These are phyloP conservation scores for Aspergillus sp. DNA, from an alignment of 2,329 filamentous ascomycete genomes.

Conservation along the genomic window DNA sequence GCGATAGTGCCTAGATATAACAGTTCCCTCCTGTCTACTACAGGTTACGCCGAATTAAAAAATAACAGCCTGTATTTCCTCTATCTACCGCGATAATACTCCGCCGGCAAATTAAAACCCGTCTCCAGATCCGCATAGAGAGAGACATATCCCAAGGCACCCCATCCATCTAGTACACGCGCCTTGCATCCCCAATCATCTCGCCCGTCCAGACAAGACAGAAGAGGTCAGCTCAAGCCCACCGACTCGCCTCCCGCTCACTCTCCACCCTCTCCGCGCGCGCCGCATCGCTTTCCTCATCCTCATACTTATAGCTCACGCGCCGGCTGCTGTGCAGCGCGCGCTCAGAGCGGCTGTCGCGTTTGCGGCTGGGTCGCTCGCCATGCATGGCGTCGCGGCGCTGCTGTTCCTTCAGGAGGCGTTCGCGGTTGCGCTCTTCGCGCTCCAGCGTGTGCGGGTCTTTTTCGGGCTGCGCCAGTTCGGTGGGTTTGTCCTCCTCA, in stretches of 20 bases:
- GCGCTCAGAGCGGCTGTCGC: slow-evolving; percentile 26
- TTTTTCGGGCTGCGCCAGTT: slow-evolving; percentile 45
- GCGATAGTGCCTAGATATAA: too few relatives aligned
- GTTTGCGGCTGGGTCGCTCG: slow-evolving; percentile 22
- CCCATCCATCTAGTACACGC: too few relatives aligned
- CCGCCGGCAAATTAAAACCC: too few relatives aligned
- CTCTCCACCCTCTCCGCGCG: slow-evolving; percentile 28
- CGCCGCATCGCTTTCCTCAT: slow-evolving; percentile 32
- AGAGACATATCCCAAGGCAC: too few relatives aligned
- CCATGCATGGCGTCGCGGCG: slow-evolving; percentile 44
- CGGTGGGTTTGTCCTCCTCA: slow-evolving; percentile 8
- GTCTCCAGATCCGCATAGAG: too few relatives aligned
- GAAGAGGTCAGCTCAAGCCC: slow-evolving; percentile 17
- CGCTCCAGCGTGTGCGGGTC: slow-evolving; percentile 68
- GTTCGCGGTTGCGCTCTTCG: slow-evolving; percentile 54
- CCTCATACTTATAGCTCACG: slow-evolving; percentile 42
- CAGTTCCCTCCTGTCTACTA: too few relatives aligned
- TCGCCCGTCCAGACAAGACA: background rate
- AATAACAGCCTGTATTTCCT: too few relatives aligned
- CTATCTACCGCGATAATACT: too few relatives aligned
- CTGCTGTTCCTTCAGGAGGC: slow-evolving; percentile 57
- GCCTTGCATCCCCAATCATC: background rate
- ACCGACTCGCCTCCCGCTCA: slow-evolving; percentile 30
- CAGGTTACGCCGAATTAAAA: too few relatives aligned
- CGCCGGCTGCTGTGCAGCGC: slow-evolving; percentile 25